Percentiles rank a stretch among this genome's conserved stretches.
phyloP scores from a whole-genome alignment of 805 yeast species.

The Lipomyces chichibuensis region DNA sequence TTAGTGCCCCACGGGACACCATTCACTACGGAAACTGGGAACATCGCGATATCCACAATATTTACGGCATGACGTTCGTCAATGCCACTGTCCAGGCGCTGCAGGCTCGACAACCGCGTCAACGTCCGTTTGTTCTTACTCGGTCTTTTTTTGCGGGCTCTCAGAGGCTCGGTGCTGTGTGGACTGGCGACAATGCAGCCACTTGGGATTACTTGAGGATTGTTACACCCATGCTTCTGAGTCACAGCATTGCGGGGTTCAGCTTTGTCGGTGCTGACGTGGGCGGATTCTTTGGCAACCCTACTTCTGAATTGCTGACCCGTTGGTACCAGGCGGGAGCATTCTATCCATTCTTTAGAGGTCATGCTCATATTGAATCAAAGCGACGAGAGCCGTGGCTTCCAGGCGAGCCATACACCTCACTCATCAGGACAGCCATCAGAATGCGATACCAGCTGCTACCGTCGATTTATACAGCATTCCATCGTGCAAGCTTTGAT shows the following conservation, averaged over 20 bases:
- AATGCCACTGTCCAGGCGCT: slow-evolving; percentile 77
- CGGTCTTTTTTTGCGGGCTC: slow-evolving; percentile 89
- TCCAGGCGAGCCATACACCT: slow-evolving; percentile 71
- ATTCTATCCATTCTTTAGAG: slow-evolving; percentile 96
- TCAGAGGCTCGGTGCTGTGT: slow-evolving; percentile 87
- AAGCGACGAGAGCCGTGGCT: slow-evolving; percentile 92
- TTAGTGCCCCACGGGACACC: slow-evolving; percentile 80
- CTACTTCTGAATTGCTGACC: slow-evolving; percentile 73
- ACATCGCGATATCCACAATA: slow-evolving; percentile 87
- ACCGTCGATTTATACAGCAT: slow-evolving; percentile 80
- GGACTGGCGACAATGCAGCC: slow-evolving; percentile 98
- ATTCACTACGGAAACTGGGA: slow-evolving; percentile 82
- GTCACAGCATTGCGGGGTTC: slow-evolving; percentile 79
- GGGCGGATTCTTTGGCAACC: slow-evolving; percentile 95
- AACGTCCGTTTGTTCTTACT: slow-evolving; percentile 85
- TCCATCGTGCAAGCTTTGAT: slow-evolving; percentile 59
- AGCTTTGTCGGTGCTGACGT: slow-evolving; percentile 97
- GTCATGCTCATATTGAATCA: slow-evolving; percentile 94
- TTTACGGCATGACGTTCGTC: slow-evolving; percentile 78
- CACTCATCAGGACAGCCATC: slow-evolving; percentile 69
- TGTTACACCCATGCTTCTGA: slow-evolving; percentile 85
- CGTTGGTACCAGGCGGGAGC: slow-evolving; percentile 97
- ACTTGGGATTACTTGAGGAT: slow-evolving; percentile 83
- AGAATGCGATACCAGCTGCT: slow-evolving; percentile 72
- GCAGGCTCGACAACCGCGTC: slow-evolving; percentile 50